Evolutionary conservation across 2,329 filamentous ascomycete species (phyloP).

Genomic region (Hortaea sp.): DNA sequence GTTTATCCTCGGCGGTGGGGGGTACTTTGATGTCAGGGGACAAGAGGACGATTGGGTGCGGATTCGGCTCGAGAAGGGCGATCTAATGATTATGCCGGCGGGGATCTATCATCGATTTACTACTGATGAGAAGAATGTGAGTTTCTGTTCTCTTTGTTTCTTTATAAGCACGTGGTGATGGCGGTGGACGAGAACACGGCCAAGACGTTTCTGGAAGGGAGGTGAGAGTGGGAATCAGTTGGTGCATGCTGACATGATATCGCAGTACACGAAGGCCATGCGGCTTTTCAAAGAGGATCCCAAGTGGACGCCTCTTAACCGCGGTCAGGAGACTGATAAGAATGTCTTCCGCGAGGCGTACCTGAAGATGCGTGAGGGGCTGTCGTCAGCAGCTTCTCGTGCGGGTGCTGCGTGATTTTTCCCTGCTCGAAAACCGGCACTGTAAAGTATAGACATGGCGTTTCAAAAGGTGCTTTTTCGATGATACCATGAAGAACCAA

Average conservation of each 20-base stretch:
- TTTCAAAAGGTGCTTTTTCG: no score
- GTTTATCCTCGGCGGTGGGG: constrained; percentile 78
- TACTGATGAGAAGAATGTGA: constrained; percentile 79
- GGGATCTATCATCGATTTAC: constrained; percentile 98
- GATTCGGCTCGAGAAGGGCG: constrained; percentile 71
- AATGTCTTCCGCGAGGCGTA: constrained; percentile 77
- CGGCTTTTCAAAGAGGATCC: constrained; percentile 95
- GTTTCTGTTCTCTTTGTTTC: constrained; percentile 28
- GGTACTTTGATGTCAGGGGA: constrained; percentile 87
- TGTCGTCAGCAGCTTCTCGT: no score
- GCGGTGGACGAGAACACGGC: background rate
- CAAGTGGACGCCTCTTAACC: constrained; percentile 93
- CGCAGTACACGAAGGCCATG: constrained; percentile 88
- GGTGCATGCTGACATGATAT: constrained; percentile 11
- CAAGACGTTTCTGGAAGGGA: background rate
- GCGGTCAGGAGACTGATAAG: constrained; percentile 62
- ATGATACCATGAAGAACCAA: no score
- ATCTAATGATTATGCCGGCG: constrained; percentile 85
- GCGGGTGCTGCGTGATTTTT: no score
- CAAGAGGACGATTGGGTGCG: constrained; percentile 81
- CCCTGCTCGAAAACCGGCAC: no score
- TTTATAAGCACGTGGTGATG: background rate
- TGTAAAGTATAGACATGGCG: no score
- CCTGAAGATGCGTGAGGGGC: constrained; percentile 33
- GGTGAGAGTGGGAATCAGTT: background rate